Evolutionary conservation across 192 early-diverging fungal species (phyloP), one percentile per base, ranked within the genome.

Genomic region (Coemansia sp.): DNA sequence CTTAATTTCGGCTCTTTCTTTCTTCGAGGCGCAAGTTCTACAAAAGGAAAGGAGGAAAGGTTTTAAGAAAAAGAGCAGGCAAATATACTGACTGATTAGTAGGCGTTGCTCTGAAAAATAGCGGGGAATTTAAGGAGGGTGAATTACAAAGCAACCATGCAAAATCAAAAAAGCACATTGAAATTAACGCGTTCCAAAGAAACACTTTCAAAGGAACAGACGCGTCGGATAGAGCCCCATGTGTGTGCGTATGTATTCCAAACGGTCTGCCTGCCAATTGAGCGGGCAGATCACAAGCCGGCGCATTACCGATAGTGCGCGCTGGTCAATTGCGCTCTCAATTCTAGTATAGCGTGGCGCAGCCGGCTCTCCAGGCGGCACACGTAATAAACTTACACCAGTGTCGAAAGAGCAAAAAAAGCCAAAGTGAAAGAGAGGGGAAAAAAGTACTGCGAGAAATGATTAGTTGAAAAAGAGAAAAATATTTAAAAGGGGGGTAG

Each of bases 351-450:
- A 31, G 11, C 26, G 2, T 3, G 24, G 51, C 26, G 14, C 26
- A 16, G 14, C 14, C 7, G 26, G 13, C 51, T 53, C 51, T 11
- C 2, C 51, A 31, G 28, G 13, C 51, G 51, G 26, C 24, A 28
- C 51, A 16, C 51, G 51, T 31, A 16, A n/a, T 14, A 42, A 51
- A 65, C 63, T 65, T 65, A 65, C 63, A 55, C 63, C 67, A 24
- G 51, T 38, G 13, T n/a, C 46, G 14, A 33, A 45, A 33, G 31
- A 37, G 55, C 26, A 50, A 21, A 23, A 35, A 20, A n/a, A 23
- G 56, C 45, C 58, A 42, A 56, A 56, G 33, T 28, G 59, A 56
- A 59, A 58, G 38, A 53, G 48, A 51, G 5, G 38, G 38, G 24
- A 42, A 57, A 21, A 18, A 60, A 65, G 40, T 62, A 59, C 23